Conservation (phyloP, 2,329 filamentous ascomycete species). For the Fusarium circinatum region DNA sequence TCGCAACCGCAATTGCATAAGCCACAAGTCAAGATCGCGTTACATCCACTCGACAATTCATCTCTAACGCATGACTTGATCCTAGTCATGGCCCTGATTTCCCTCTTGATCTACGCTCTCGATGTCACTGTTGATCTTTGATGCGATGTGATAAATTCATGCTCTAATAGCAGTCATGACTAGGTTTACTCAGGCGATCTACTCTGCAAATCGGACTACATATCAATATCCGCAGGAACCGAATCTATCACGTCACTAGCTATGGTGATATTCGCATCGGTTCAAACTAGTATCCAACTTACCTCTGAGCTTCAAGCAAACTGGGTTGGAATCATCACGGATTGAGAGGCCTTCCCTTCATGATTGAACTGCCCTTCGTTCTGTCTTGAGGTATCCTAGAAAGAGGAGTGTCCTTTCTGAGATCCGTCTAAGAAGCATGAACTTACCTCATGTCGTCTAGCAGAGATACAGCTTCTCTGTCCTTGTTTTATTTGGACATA, state of each 20-base stretch:
- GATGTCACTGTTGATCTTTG: not conserved
- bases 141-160: not conserved
- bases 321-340: not conserved
- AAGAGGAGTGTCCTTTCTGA: not conserved
- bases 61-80: slow-evolving; percentile 21
- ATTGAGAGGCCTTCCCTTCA: not conserved
- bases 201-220: not conserved
- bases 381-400: not conserved
- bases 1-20: not conserved
- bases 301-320: not conserved
- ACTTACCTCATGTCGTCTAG: not conserved
- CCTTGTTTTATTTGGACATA: not conserved
- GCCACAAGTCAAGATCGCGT: slow-evolving; percentile 20
- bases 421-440: not conserved
- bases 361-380: not conserved
- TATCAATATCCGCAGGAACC: not conserved
- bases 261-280: not conserved
- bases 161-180: not conserved
- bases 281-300: not conserved
- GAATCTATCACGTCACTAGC: not conserved
- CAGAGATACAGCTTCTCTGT: not conserved
- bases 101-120: slow-evolving; percentile 4
- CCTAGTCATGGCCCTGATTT: slow-evolving; percentile 5
- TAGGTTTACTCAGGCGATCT: not conserved
- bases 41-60: slow-evolving; percentile 25